These are phyloP conservation scores for Xylariaceae sp. DNA, from an alignment of 2,329 filamentous ascomycete genomes.

Conservation along the genomic window DNA sequence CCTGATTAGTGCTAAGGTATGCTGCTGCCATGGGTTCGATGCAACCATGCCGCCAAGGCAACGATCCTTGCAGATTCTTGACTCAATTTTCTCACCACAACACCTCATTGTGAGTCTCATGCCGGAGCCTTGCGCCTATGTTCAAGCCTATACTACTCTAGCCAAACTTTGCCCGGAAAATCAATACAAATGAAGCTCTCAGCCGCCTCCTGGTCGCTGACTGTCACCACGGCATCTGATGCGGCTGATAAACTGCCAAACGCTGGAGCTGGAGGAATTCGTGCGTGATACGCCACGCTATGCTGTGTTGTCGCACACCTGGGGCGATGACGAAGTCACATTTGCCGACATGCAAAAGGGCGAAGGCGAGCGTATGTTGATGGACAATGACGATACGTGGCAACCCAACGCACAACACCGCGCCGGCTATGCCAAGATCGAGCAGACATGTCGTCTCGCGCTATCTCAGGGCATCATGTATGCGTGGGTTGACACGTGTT, in stretches of 20 bases:
- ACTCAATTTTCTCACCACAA: too few species aligned
- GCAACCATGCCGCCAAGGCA: too few species aligned
- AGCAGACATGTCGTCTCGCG: constrained; percentile 14
- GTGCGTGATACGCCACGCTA: constrained; percentile 18
- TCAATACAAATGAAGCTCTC: too few species aligned
- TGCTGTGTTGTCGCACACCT: constrained; percentile 23
- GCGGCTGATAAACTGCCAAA: constrained; percentile 20
- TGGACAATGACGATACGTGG: too few species aligned
- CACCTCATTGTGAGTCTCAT: too few species aligned
- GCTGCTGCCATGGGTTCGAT: too few species aligned
- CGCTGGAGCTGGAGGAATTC: constrained; percentile 18
- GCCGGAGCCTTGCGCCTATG: too few species aligned
- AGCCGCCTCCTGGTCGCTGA: not conserved
- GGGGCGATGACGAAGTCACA: constrained; percentile 17
- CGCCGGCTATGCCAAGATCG: constrained; percentile 15
- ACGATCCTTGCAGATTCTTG: too few species aligned
- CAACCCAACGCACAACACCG: not conserved
- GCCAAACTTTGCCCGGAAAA: not conserved
- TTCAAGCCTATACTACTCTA: too few species aligned
- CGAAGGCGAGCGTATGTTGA: too few species aligned
- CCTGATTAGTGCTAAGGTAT: too few species aligned
- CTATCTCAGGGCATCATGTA: constrained; percentile 14
- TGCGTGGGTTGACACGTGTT: constrained; percentile 24
- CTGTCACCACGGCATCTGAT: constrained; percentile 8
- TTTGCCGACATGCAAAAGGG: constrained; percentile 13